phyloP scores from a whole-genome alignment of 2,329 filamentous ascomycete species.

The Paraphaeosphaeria minitans region DNA sequence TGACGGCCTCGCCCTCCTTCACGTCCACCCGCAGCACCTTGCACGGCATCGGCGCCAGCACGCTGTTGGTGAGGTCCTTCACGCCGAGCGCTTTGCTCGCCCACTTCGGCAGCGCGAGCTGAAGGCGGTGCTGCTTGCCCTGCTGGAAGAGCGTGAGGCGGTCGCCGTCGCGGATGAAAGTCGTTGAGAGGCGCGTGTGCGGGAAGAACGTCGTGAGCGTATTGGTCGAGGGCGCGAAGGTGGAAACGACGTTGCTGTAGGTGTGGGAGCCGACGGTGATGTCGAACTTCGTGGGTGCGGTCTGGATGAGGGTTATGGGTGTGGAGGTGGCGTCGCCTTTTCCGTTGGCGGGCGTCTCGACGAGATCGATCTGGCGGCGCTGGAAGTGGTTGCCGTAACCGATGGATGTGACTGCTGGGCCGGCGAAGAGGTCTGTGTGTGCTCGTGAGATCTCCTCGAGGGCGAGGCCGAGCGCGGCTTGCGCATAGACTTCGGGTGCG shows the following conservation, averaged over 20 bases:
- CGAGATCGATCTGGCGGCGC: conserved; percentile 65
- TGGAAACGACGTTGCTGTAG: conserved; percentile 54
- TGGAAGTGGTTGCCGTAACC: conserved; percentile 67
- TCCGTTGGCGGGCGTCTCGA: conserved; percentile 53
- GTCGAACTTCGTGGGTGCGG: conserved; percentile 56
- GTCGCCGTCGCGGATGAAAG: conserved; percentile 68
- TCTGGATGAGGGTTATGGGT: conserved; percentile 59
- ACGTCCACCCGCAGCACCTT: conserved; percentile 93
- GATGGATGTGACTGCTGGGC: conserved; percentile 43
- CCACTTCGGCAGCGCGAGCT: conserved; percentile 70
- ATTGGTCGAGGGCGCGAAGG: conserved; percentile 51
- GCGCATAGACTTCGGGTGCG: conserved; percentile 76
- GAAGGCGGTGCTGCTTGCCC: conserved; percentile 62
- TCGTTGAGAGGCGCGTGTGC: conserved; percentile 77
- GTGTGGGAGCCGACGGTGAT: conserved; percentile 51
- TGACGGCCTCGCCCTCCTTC: conserved; percentile 76
- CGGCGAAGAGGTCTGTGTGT: conserved; percentile 49
- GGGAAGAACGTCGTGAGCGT: conserved; percentile 78
- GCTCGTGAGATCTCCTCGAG: conserved; percentile 48
- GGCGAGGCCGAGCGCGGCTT: conserved; percentile 81
- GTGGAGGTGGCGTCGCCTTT: conserved; percentile 47
- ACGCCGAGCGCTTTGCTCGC: conserved; percentile 84
- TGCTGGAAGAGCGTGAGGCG: conserved; percentile 79
- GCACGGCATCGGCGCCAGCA: conserved; percentile 95
- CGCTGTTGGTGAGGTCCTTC: conserved; percentile 79